Conservation (phyloP, 2,329 filamentous ascomycete species). For the Alternaria ventricosa region DNA sequence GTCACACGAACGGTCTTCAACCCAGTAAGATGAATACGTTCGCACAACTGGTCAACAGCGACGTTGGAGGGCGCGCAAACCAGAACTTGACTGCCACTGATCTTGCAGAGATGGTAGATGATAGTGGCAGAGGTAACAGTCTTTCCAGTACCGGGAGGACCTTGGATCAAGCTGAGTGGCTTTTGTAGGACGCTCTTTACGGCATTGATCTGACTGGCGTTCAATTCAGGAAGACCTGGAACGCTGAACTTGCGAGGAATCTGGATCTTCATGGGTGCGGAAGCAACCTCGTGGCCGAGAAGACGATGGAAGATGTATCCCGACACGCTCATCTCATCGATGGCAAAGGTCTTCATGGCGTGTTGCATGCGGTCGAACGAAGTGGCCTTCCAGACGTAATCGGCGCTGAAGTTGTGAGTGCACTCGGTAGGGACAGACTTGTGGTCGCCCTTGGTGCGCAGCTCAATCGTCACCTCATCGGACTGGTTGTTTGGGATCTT, state of each 20-base stretch:
- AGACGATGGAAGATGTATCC: slow-evolving; percentile 98
- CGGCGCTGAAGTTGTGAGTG: slow-evolving; percentile 96
- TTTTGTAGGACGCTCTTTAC: slow-evolving; percentile 95
- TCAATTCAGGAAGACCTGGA: slow-evolving; percentile 90
- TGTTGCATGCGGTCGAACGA: slow-evolving; percentile 99
- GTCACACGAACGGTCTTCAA: slow-evolving; percentile 97
- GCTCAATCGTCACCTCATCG: slow-evolving; percentile 93
- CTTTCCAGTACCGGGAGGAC: slow-evolving; percentile 95
- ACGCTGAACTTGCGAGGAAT: slow-evolving; percentile 97
- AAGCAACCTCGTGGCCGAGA: slow-evolving; percentile 91
- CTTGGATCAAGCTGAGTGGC: slow-evolving; percentile 93
- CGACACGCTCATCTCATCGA: slow-evolving; percentile 97
- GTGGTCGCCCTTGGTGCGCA: slow-evolving; percentile 93
- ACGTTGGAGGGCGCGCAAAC: slow-evolving; percentile 99
- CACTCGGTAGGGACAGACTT: slow-evolving; percentile 95
- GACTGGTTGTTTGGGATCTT: slow-evolving; percentile 99
- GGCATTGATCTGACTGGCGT: slow-evolving; percentile 92
- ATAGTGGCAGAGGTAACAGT: slow-evolving; percentile 98
- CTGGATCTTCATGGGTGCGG: slow-evolving; percentile 93
- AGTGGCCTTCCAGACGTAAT: slow-evolving; percentile 99
- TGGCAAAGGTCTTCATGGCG: slow-evolving; percentile 98
- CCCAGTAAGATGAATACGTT: slow-evolving; percentile 92
- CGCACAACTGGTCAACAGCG: slow-evolving; percentile 96
- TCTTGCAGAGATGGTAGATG: slow-evolving; percentile 96
- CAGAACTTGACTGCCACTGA: slow-evolving; percentile 91